These are phyloP conservation scores for Eleusine indica DNA, from an alignment of 176 grass and related monocot genomes.

Conservation along the genomic window DNA sequence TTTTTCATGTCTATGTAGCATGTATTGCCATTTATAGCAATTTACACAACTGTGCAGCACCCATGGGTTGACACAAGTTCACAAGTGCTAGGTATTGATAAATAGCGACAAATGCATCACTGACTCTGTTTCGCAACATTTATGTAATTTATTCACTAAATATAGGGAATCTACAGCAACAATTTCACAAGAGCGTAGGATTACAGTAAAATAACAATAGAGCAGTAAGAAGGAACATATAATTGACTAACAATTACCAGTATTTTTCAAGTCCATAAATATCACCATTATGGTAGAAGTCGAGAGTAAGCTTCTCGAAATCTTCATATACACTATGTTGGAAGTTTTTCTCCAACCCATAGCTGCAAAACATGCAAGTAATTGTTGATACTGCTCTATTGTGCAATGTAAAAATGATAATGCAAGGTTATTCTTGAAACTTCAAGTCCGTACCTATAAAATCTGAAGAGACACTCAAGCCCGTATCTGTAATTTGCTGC, in stretches of 20 bases:
- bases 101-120: neutral
- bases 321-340: conserved; percentile 83
- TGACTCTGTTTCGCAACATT: neutral
- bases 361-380: conserved; percentile 55
- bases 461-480: conserved; percentile 97
- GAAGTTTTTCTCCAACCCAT: conserved; percentile 97
- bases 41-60: neutral
- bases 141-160: conserved; percentile 1
- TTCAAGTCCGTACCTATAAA: conserved; percentile 74
- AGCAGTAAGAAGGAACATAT: conserved; percentile 29
- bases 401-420: conserved; percentile 8
- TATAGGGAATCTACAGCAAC: conserved; percentile 1
- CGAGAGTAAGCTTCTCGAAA: conserved; percentile 81
- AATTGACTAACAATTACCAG: conserved; percentile 60
- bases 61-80: neutral
- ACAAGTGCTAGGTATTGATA: neutral
- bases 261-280: conserved; percentile 99
- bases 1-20: neutral
- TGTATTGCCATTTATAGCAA: neutral
- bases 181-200: conserved; percentile 10
- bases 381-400: conserved; percentile 7
- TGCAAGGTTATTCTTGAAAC: neutral
- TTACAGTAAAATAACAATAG: conserved; percentile 24
- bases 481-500: conserved; percentile 92
- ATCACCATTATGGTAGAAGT: conserved; percentile 81